Conservation (phyloP, 2,329 filamentous ascomycete genomes). For the Juglanconis oblonga region DNA sequence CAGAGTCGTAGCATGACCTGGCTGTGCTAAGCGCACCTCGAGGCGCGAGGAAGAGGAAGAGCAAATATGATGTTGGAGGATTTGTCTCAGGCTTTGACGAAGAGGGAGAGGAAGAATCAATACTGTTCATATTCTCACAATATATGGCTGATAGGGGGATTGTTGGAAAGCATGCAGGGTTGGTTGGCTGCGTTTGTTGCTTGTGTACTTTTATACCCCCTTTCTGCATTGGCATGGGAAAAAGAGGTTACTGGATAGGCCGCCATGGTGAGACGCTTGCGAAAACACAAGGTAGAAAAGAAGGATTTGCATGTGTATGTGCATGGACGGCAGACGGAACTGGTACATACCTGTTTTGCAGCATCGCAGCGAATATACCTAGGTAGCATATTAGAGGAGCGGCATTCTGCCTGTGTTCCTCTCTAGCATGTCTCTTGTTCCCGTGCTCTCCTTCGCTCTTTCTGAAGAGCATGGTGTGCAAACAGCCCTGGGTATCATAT, state of each 20-base stretch:
- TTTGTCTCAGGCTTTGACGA: no score
- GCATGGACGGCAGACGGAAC: not conserved
- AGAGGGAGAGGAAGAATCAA: no score
- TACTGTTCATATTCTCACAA: no score
- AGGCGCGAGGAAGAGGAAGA: not conserved
- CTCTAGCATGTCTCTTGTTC: not conserved
- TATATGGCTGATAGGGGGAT: not conserved
- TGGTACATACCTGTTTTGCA: not conserved
- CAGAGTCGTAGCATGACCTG: not conserved
- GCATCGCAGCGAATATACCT: no score
- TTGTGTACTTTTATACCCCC: conserved; percentile 16
- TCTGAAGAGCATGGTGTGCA: not conserved
- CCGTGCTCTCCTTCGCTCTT: not conserved
- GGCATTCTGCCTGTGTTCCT: no score
- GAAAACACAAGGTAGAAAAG: no score
- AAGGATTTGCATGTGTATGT: not conserved
- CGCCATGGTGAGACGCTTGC: no score
- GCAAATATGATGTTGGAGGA: not conserved
- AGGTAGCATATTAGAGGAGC: no score
- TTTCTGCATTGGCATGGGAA: not conserved
- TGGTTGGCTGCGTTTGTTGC: not conserved
- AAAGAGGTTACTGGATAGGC: no score
- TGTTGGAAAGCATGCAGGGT: not conserved
- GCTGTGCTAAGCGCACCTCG: not conserved
- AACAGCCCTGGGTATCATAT: conserved; percentile 6